phyloP scores from a whole-genome alignment of 768 basidiomycete species.

The Boletus speciosus region DNA sequence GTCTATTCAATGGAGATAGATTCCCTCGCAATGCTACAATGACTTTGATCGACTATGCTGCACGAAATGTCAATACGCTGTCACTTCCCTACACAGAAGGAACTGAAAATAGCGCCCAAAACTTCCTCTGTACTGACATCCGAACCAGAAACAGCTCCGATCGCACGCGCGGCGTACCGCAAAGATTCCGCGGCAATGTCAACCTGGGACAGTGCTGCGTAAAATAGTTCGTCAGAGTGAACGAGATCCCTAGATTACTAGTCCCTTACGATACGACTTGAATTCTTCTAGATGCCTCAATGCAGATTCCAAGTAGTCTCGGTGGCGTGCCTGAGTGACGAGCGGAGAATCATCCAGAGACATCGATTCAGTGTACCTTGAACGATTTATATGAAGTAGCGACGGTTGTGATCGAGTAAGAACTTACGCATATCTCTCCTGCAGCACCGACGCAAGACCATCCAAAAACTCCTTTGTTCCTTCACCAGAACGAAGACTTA shows the following conservation, averaged over 20 bases:
- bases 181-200: constrained; percentile 86
- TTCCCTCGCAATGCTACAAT: constrained; percentile 2
- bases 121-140: constrained; percentile 78
- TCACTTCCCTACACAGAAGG: constrained; percentile 88
- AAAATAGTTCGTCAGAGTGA: constrained; percentile 2
- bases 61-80: neutral
- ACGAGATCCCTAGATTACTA: neutral
- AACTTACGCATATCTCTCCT: constrained; percentile 25
- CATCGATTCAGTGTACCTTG: constrained; percentile 20
- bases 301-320: constrained; percentile 69
- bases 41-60: neutral
- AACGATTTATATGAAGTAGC: neutral
- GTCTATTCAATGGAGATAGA: neutral
- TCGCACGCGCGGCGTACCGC: constrained; percentile 76
- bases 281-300: constrained; percentile 36
- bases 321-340: constrained; percentile 78
- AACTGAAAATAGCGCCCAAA: constrained; percentile 74
- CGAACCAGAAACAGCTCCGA: constrained; percentile 80
- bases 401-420: neutral
- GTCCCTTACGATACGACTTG: constrained; percentile 27
- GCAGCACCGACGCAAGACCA: constrained; percentile 50
- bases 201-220: constrained; percentile 61
- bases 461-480: constrained; percentile 59
- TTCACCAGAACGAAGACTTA: constrained; percentile 57
- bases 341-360: constrained; percentile 43